A percentile compares a stretch with the other conserved stretches of the same genome.
Conservation (phyloP, 2,329 filamentous ascomycete genomes). For the Ceratocystis diversiconidia region DNA sequence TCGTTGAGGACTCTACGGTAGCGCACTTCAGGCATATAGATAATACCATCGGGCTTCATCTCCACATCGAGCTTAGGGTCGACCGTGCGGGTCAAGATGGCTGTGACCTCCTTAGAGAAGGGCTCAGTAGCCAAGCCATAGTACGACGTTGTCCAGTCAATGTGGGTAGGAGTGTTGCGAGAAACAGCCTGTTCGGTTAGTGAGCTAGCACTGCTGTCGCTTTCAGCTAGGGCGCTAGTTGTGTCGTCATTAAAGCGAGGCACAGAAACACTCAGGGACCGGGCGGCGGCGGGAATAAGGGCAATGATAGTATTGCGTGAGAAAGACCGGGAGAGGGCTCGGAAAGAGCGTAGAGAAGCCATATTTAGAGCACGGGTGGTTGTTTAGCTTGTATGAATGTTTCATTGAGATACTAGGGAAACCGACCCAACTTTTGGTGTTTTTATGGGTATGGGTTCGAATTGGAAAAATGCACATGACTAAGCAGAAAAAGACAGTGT, state of each 20-base stretch:
- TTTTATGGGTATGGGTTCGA: background rate
- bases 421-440: background rate
- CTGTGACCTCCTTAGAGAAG: conserved; percentile 55
- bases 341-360: conserved; percentile 9
- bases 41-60: conserved; percentile 91
- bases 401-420: background rate
- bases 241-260: conserved; percentile 8
- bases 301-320: conserved; percentile 8
- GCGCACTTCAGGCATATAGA: conserved; percentile 97
- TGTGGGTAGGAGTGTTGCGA: conserved; percentile 20
- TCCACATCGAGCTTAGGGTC: conserved; percentile 61
- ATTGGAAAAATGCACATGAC: background rate
- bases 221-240: conserved; percentile 12
- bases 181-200: conserved; percentile 10
- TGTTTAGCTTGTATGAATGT: background rate
- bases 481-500: background rate
- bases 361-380: background rate
- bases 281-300: background rate
- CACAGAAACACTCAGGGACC: background rate
- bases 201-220: background rate
- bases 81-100: conserved; percentile 54
- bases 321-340: conserved; percentile 18
- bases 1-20: conserved; percentile 80
- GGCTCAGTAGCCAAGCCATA: conserved; percentile 59
- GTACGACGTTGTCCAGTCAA: conserved; percentile 75